Conservation (phyloP, 495 filamentous ascomycete species). For the Talaromyces stipitatus region DNA sequence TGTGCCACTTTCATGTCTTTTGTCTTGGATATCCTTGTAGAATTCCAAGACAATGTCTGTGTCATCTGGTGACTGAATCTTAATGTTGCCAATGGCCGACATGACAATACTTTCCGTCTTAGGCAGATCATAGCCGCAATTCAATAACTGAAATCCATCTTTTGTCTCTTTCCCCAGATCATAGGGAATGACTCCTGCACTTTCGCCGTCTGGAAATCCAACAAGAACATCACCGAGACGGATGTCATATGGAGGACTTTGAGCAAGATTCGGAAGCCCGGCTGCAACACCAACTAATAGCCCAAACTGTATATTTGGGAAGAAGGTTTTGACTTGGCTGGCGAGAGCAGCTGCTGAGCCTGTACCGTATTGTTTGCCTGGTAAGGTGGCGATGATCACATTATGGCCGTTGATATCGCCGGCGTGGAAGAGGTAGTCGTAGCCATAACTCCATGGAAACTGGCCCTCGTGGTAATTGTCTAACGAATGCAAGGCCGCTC, state of each 20-base stretch:
- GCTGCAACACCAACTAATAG: slow-evolving; percentile 28
- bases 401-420: slow-evolving; percentile 5
- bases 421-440: slow-evolving; percentile 22
- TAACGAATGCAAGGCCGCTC: not conserved
- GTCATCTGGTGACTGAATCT: not conserved
- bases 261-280: slow-evolving; percentile 16
- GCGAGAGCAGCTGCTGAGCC: slow-evolving; percentile 29
- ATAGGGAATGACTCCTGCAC: slow-evolving; percentile 17
- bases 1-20: not conserved
- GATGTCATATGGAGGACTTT: slow-evolving; percentile 22
- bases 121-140: slow-evolving; percentile 12
- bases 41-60: not conserved
- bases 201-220: slow-evolving; percentile 10
- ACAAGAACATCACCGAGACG: slow-evolving; percentile 34
- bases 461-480: slow-evolving; percentile 13
- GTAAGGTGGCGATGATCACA: slow-evolving; percentile 3
- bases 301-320: slow-evolving; percentile 30
- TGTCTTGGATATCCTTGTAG: not conserved
- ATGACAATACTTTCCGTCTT: slow-evolving; percentile 13
- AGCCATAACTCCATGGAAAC: slow-evolving; percentile 16
- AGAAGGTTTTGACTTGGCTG: slow-evolving; percentile 27
- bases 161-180: slow-evolving; percentile 18
- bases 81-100: not conserved
- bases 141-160: slow-evolving; percentile 15
- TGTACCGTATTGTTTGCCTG: slow-evolving; percentile 15